Evolutionary conservation across 192 early-diverging fungal species (phyloP), one percentile per base, ranked within the genome.

Genomic region (Entomortierella beljakovae): DNA sequence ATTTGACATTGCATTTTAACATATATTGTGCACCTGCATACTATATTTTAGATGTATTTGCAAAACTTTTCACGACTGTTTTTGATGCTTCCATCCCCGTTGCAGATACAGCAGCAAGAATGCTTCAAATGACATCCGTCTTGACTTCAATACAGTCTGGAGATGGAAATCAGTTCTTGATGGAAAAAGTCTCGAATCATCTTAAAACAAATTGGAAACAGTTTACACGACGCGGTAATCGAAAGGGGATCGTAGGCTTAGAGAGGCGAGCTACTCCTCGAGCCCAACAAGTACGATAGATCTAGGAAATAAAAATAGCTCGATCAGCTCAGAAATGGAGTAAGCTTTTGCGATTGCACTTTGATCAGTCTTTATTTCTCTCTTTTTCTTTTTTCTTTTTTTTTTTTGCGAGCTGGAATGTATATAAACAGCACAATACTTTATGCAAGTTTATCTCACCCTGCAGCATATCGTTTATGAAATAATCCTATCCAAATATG

Each of bases 61-160:
- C 84, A 33, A 85, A 88, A 28, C 65, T 92, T 20, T 88, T 90
- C 48, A 83, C 79, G 38, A n/a, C n/a, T n/a, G 90, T 90, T 52
- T 87, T 91, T 74, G 90, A 90, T 61, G 88, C 87, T 2, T 86
- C 86, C 18, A 86, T 89, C 40, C 88, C 88, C 20, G 83, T 89
- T 8, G 81, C 86, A 22, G 90, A 91, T 18, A 89, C 88, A 13
- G 89, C 89, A 18, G 84, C 89, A 38, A 86, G 88, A 18, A 87
- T 93, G 85, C 59, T 93, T 22, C 91, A 93, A 68, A 93, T 93
- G 91, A 89, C 90, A 1, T 87, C 83, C 22, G 67, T 93, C 25
- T 48, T 92, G n/a, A 85, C 86, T 1, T 87, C 87, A 28, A 81
- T 86, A 20, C 81, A 84, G 4, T 84, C 82, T 22, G 77, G 70